phyloP scores from a whole-genome alignment of 2,329 filamentous ascomycete genomes.

The Clonostachys rosea region DNA sequence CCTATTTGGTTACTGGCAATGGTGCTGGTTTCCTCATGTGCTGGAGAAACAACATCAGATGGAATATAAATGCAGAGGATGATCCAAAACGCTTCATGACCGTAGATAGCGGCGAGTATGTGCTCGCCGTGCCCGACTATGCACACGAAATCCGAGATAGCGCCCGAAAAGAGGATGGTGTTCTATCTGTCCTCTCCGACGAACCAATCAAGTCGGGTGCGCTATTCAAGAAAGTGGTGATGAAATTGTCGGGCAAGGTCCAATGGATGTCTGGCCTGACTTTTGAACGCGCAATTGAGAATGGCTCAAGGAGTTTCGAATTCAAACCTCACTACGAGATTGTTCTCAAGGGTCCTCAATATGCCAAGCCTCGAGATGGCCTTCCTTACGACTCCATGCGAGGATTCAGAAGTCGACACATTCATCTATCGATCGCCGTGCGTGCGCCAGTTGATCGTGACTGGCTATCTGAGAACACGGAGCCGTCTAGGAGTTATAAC shows the following conservation, averaged over 20 bases:
- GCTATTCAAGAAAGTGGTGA: slow-evolving; percentile 96
- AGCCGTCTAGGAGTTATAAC: slow-evolving; percentile 88
- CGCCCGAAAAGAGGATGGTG: slow-evolving; percentile 40
- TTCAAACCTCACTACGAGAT: slow-evolving; percentile 94
- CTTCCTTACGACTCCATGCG: slow-evolving; percentile 83
- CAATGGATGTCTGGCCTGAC: slow-evolving; percentile 88
- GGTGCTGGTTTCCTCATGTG: slow-evolving; percentile 98
- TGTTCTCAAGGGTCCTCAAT: slow-evolving; percentile 74
- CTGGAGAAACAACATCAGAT: slow-evolving; percentile 90
- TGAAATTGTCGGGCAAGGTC: slow-evolving; percentile 97
- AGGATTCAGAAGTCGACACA: slow-evolving; percentile 95
- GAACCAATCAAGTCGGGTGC: slow-evolving; percentile 68
- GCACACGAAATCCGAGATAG: slow-evolving; percentile 78
- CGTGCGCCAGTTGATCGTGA: slow-evolving; percentile 82
- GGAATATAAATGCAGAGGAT: slow-evolving; percentile 78
- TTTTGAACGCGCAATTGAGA: slow-evolving; percentile 78
- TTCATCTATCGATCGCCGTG: slow-evolving; percentile 90
- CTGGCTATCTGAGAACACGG: slow-evolving; percentile 72
- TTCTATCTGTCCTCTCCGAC: slow-evolving; percentile 55
- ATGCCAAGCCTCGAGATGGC: slow-evolving; percentile 55
- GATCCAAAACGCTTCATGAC: slow-evolving; percentile 93
- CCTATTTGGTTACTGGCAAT: slow-evolving; percentile 87
- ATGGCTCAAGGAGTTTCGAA: slow-evolving; percentile 72
- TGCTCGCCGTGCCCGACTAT: slow-evolving; percentile 91
- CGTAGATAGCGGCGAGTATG: slow-evolving; percentile 91